A percentile compares a stretch with the other conserved stretches of the same genome.
phyloP scores from a whole-genome alignment of 495 filamentous ascomycete genomes.

The Stereocaulon alpinum region DNA sequence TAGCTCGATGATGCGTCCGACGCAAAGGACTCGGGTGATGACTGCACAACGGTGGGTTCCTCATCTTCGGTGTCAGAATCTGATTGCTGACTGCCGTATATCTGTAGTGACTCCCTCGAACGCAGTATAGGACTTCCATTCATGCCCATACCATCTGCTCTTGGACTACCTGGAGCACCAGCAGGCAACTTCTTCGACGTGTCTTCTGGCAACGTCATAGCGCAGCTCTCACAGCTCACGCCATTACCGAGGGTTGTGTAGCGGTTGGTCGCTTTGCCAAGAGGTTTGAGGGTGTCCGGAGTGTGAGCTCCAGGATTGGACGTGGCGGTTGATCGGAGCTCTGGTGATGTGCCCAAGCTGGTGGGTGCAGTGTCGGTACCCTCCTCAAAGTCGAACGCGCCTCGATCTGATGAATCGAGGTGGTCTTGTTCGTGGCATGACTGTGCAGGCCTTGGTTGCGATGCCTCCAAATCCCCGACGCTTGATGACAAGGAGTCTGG shows the following conservation, averaged over 20 bases:
- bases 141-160: constrained; percentile 38
- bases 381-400: constrained; percentile 13
- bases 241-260: constrained; percentile 23
- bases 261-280: background rate
- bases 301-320: constrained; percentile 1
- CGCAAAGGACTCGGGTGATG: constrained; percentile 28
- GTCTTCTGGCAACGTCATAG: constrained; percentile 43
- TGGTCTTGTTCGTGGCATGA: background rate
- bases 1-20: constrained; percentile 34
- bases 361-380: constrained; percentile 9
- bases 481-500: constrained; percentile 15
- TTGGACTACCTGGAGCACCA: constrained; percentile 41
- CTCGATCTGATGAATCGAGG: background rate
- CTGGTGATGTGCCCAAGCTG: constrained; percentile 9
- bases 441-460: background rate
- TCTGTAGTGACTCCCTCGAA: constrained; percentile 39
- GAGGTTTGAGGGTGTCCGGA: constrained; percentile 18
- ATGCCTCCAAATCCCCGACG: constrained; percentile 13
- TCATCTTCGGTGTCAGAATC: constrained; percentile 32
- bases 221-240: constrained; percentile 50
- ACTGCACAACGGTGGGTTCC: constrained; percentile 27
- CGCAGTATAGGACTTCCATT: constrained; percentile 50
- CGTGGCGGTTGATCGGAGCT: constrained; percentile 4
- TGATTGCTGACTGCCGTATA: constrained; percentile 31
- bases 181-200: constrained; percentile 44